These are phyloP conservation scores for Syncephalastrum monosporum DNA, from an alignment of 371 early-diverging fungal genomes.

Conservation along the genomic window DNA sequence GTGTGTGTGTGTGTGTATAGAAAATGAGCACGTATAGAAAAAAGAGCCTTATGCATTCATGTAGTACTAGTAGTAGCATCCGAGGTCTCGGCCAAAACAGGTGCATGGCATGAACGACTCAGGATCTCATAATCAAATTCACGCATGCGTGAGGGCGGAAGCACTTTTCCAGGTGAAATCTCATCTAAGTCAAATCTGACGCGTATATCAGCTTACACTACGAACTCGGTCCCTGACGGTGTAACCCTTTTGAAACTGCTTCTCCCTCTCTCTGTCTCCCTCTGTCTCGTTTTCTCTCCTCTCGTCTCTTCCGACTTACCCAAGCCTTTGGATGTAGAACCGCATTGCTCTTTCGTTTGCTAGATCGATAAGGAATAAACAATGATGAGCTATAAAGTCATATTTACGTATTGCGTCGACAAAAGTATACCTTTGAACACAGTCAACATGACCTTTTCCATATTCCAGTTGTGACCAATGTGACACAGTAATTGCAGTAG, in stretches of 20 bases:
- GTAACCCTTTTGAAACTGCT: too few species aligned
- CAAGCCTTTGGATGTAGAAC: conserved; percentile 54
- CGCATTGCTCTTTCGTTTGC: conserved; percentile 56
- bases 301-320: conserved; percentile 28
- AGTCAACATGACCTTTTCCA: conserved; percentile 68
- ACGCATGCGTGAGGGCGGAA: conserved; percentile 46
- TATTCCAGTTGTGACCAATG: conserved; percentile 47
- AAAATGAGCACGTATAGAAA: too few species aligned
- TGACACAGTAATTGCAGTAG: conserved; percentile 47
- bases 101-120: conserved; percentile 15
- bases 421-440: conserved; percentile 56
- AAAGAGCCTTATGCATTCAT: too few species aligned
- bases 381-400: background rate
- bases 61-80: too few species aligned
- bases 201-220: conserved; percentile 1
- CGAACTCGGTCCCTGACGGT: background rate
- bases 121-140: conserved; percentile 62
- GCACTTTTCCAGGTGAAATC: conserved; percentile 57
- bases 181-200: conserved; percentile 57
- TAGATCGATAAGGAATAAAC: conserved; percentile 2
- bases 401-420: background rate
- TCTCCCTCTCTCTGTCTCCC: too few species aligned
- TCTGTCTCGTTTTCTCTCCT: too few species aligned
- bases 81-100: too few species aligned
- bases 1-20: too few species aligned